These are phyloP conservation scores for Cantharellus anzutake DNA, from an alignment of 768 basidiomycete genomes.

Conservation along the genomic window DNA sequence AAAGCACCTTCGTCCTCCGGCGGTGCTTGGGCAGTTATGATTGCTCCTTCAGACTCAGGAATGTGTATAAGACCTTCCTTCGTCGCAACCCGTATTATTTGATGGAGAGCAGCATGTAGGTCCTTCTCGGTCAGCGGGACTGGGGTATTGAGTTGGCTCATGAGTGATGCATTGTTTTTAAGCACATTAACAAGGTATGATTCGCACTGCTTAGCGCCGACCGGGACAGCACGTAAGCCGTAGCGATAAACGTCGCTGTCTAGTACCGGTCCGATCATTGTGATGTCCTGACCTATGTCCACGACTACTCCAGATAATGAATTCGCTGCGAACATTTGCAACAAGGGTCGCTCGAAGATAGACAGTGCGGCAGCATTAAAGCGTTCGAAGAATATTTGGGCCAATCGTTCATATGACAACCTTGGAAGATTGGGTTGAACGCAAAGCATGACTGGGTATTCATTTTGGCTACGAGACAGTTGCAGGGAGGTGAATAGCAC, in stretches of 20 bases:
- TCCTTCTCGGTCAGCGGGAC: constrained; percentile 25
- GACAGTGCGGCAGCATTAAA: constrained; percentile 76
- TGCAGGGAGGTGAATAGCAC: constrained; percentile 56
- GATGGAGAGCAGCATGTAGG: constrained; percentile 33
- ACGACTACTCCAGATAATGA: constrained; percentile 56
- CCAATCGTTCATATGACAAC: constrained; percentile 47
- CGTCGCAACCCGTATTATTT: constrained; percentile 47
- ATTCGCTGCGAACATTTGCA: constrained; percentile 65
- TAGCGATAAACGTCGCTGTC: constrained; percentile 44
- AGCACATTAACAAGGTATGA: constrained; percentile 57
- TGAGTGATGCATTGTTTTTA: constrained; percentile 41
- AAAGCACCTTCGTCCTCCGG: constrained; percentile 62
- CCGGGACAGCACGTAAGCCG: constrained; percentile 1
- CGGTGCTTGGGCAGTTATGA: constrained; percentile 16
- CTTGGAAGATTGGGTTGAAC: constrained; percentile 47
- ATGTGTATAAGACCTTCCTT: constrained; percentile 48
- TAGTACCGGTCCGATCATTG: constrained; percentile 59
- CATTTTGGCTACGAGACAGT: constrained; percentile 67
- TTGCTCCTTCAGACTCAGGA: constrained; percentile 42
- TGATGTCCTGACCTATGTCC: constrained; percentile 59
- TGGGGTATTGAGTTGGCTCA: constrained; percentile 36
- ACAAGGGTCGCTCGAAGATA: constrained; percentile 65
- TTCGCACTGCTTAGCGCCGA: constrained; percentile 31
- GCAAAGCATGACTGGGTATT: constrained; percentile 67
- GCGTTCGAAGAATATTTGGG: constrained; percentile 79